phyloP scores from a whole-genome alignment of 257 asterid genomes.

The Solanum arcanum region DNA sequence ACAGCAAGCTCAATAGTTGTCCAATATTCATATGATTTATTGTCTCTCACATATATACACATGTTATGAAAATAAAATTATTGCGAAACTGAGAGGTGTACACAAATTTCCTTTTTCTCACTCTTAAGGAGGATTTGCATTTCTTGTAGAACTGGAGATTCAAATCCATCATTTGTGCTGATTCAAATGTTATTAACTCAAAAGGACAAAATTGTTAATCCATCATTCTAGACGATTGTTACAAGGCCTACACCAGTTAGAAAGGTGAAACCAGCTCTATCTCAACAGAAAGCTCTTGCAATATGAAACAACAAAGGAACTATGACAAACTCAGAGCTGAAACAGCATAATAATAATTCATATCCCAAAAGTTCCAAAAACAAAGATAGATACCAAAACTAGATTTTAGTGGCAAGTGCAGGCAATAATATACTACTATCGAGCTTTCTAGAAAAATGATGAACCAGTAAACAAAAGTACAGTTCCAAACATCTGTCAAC shows the following conservation, averaged over 20 bases:
- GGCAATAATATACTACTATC: neutral
- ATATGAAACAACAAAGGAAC: neutral
- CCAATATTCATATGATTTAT: neutral
- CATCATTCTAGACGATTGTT: neutral
- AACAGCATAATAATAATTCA: neutral
- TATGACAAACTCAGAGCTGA: neutral
- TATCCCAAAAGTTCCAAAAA: neutral
- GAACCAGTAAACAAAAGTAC: neutral
- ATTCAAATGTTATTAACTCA: neutral
- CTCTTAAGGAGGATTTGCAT: neutral
- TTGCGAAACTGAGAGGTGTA: neutral
- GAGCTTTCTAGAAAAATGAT: neutral
- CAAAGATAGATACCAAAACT: neutral
- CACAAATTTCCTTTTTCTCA: neutral
- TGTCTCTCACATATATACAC: neutral
- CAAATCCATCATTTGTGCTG: neutral
- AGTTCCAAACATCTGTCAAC: neutral
- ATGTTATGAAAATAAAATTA: neutral
- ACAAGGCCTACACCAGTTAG: neutral
- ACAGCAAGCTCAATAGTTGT: neutral
- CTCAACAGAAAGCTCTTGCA: neutral
- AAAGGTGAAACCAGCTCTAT: neutral
- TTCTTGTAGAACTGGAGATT: neutral
- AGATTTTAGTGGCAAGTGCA: neutral
- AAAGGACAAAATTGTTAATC: neutral